Evolutionary conservation across 2,329 filamentous ascomycete genomes (phyloP), one percentile per base, ranked within the genome.

Genomic region (Tolypocladium amazonense): DNA sequence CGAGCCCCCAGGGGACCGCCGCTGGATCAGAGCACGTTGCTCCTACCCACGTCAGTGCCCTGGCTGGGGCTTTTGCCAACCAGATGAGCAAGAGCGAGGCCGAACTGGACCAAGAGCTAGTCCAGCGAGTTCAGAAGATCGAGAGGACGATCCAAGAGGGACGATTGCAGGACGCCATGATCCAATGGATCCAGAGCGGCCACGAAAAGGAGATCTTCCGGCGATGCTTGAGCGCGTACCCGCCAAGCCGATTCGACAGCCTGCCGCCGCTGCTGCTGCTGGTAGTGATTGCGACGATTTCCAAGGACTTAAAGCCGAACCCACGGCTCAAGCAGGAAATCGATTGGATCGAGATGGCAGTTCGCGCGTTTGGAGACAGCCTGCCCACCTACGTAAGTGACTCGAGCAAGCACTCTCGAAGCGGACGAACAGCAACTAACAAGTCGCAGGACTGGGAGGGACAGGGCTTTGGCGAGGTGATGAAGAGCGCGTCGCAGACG

Each of bases 101-200:
- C 4, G 73, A 74, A 56, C 68, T 69, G 3, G 75, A 77, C 52
- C 70, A 75, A 52, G 86, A 90, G 66, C 74, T 85, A 57, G 75
- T 80, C 47, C 75, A 78, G 56, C 73, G 79, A 57, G 79, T 88
- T 27, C 78, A 82, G 23, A 75, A 79, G 30, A 86, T 93, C 61
- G 84, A 85, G 56, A 73, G 77, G 56, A 75, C 85, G 52, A 85
- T 94, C 73, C 77, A 80, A 41, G 78, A 81, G 37, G 83, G 82
- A 27, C 80, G 82, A 41, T 80, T 81, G 59, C 85, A 88, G 67
- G 80, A 83, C 58, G 86, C 83, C 50, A 79, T 87, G 69, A 79
- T 88, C 60, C 81, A 82, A 62, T 88, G 86, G 86, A 81, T 88
- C 59, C 86, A 89, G 71, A 81, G 81, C 64, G 81, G 79, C 20